A percentile compares a stretch with the other conserved stretches of the same genome.
Conservation (phyloP, 257 asterid genomes). For the Solanum clarkiae region DNA sequence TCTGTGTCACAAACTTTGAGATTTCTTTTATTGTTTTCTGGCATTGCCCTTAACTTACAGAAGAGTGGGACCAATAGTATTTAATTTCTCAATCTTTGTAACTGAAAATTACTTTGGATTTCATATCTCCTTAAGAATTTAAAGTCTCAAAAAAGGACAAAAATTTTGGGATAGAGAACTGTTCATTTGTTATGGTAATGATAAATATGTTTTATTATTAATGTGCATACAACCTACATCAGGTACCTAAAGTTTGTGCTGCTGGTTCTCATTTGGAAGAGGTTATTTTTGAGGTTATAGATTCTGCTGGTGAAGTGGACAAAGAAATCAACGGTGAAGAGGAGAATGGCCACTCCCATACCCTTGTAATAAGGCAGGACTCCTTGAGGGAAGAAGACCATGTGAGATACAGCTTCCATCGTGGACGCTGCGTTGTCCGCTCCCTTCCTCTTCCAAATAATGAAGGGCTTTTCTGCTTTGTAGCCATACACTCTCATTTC, state of each 20-base stretch:
- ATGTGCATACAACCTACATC: conserved; percentile 2
- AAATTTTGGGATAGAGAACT: neutral
- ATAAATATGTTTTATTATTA: neutral
- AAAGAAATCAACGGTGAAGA: conserved; percentile 33
- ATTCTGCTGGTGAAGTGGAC: conserved; percentile 42
- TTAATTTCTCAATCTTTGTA: neutral
- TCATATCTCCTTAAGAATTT: neutral
- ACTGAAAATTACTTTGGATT: neutral
- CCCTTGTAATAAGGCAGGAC: conserved; percentile 9
- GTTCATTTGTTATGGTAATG: neutral
- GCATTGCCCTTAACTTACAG: neutral
- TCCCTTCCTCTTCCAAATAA: conserved; percentile 32
- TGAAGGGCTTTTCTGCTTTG: conserved; percentile 31
- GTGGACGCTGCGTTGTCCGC: conserved; percentile 44
- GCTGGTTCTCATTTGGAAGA: conserved; percentile 47
- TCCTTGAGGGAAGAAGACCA: too few species aligned
- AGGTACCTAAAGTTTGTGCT: conserved; percentile 32
- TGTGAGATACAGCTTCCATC: conserved; percentile 28
- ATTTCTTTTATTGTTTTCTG: neutral
- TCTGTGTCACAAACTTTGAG: neutral
- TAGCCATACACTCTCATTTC: conserved; percentile 44
- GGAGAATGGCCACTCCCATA: conserved; percentile 36
- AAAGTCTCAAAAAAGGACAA: neutral
- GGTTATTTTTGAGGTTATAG: conserved; percentile 34
- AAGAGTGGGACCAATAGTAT: neutral